Conservation (phyloP, 1,284 basidiomycete genomes). For the Ustilago loliicola region DNA sequence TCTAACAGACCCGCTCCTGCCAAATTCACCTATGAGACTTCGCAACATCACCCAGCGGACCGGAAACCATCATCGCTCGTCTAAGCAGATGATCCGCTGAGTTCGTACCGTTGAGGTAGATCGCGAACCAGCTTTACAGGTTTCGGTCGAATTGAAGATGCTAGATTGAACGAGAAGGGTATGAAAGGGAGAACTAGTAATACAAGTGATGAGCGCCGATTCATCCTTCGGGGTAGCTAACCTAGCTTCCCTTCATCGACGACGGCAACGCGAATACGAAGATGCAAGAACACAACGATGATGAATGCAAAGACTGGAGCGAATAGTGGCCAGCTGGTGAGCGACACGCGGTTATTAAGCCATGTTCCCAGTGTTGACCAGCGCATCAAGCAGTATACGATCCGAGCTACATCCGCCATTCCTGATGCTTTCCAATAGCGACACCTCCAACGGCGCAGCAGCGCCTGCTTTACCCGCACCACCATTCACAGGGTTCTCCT, state of each 20-base stretch:
- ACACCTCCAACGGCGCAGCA: slow-evolving; percentile 9
- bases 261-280: neutral
- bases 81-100: neutral
- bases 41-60: too few relatives aligned
- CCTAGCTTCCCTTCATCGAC: neutral
- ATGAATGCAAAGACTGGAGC: neutral
- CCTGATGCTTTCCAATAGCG: slow-evolving; percentile 26
- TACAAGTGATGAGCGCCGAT: neutral
- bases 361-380: slow-evolving; percentile 31
- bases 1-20: neutral
- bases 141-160: neutral
- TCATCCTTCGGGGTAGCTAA: too few relatives aligned
- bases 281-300: neutral
- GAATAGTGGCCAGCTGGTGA: neutral
- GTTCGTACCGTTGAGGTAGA: neutral
- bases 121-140: neutral
- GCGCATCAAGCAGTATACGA: slow-evolving; percentile 31
- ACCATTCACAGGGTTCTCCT: neutral
- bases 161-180: slow-evolving; percentile 1
- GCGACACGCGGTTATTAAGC: slow-evolving; percentile 2
- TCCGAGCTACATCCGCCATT: slow-evolving; percentile 36
- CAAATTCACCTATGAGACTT: neutral
- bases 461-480: neutral
- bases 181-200: neutral
- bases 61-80: neutral